Base-by-base conservation (phyloP, 257 asterid genomes). In the Scutellaria baicalensis region DNA sequence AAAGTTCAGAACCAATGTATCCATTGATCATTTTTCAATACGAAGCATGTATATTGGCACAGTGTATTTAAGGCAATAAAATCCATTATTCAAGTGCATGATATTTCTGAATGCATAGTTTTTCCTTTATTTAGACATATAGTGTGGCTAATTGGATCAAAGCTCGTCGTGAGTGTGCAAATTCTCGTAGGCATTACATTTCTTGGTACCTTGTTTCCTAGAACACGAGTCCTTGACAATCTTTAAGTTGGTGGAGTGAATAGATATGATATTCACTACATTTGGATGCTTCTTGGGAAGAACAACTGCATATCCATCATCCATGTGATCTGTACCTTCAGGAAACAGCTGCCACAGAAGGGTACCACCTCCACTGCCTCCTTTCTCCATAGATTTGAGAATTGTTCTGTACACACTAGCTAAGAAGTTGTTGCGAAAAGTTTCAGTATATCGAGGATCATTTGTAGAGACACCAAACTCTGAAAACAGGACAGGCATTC, bases 261-360 rank as follows among this genome's bases (percentile, higher is more conserved):
- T 81, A 44, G 92, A 83, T 20, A 90, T 73, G 68, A 88, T 77
- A 39, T 80, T 75, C 4, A 85, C 59, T 12, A 59, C 39, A 2
- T 84, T 82, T 0, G 92, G 83, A 16, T 78, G 79, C 9, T 85
- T 77, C 72, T 85, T 86, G 13, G 96, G 75, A 43, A 90, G 89
- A 71, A 88, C 85, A 66, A 90, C 39, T 68, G 91, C 93, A 57
- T 85, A 88, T 6, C 96, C 96, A 50, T 88, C 95, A 51, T 90
- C 96, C 96, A 88, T 90, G 78, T 88, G 83, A 2, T 85, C 91
- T 51, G 95, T 86, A 56, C 96, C 91, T 64, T 87, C 88, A 3
- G 96, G 96, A 76, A 89, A 89, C 52, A 89, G 71, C 79, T 89
- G 96, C 95, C 96, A 90, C 73, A 90, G 17, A 23, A 90, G 86